phyloP scores from a whole-genome alignment of 768 basidiomycete genomes.

The Suillus discolor region DNA sequence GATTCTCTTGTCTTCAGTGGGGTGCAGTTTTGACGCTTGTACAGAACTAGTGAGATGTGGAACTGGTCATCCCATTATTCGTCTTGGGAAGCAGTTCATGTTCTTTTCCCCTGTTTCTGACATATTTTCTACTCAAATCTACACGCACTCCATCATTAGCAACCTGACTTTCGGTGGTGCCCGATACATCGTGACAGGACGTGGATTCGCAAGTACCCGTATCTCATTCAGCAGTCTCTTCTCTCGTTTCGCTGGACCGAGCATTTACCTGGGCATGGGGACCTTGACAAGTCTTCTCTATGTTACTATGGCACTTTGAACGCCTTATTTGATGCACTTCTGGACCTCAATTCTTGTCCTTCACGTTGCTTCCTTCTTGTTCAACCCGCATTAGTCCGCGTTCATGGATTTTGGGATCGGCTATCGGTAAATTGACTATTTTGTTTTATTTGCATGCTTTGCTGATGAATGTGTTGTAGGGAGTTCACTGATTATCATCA shows the following conservation, averaged over 20 bases:
- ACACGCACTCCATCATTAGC: conserved; percentile 95
- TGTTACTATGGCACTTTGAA: conserved; percentile 90
- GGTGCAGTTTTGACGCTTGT: conserved; percentile 18
- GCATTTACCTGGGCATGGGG: conserved; percentile 96
- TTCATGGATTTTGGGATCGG: conserved; percentile 97
- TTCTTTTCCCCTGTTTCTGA: conserved; percentile 96
- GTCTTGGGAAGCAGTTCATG: conserved; percentile 90
- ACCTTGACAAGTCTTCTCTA: conserved; percentile 92
- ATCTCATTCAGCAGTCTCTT: conserved; percentile 95
- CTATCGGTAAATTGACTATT: conserved; percentile 60
- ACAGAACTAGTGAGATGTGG: conserved; percentile 95
- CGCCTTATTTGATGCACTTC: conserved; percentile 93
- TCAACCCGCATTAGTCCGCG: conserved; percentile 99
- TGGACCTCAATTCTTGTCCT: conserved; percentile 94
- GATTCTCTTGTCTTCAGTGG: not conserved
- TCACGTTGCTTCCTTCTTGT: conserved; percentile 95
- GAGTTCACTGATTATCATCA: conserved; percentile 56
- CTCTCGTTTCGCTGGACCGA: conserved; percentile 98
- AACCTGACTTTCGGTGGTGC: conserved; percentile 98
- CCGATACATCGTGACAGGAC: conserved; percentile 97
- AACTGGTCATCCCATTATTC: conserved; percentile 86
- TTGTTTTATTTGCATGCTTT: not conserved
- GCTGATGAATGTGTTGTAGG: conserved; percentile 41
- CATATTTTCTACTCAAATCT: conserved; percentile 98
- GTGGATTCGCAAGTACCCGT: conserved; percentile 96